These are phyloP conservation scores for Suillus americanus DNA, from an alignment of 768 basidiomycete species.

Conservation along the genomic window DNA sequence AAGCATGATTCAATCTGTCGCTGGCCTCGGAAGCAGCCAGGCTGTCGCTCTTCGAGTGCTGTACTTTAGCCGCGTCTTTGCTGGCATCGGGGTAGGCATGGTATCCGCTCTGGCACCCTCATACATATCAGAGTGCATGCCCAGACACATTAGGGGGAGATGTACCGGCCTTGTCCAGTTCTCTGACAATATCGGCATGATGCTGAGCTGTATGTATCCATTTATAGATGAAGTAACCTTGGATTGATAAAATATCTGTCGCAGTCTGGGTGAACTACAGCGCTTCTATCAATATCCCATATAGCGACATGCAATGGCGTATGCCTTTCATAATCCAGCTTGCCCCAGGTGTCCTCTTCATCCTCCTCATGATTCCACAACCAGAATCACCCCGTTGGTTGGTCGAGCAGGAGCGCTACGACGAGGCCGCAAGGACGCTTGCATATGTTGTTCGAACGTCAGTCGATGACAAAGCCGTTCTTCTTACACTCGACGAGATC, in stretches of 20 bases:
- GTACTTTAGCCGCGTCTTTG: constrained; percentile 48
- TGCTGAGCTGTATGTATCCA: constrained; percentile 23
- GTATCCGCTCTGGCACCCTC: constrained; percentile 43
- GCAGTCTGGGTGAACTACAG: constrained; percentile 46
- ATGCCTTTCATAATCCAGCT: constrained; percentile 47
- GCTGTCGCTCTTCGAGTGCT: constrained; percentile 33
- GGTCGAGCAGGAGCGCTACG: constrained; percentile 43
- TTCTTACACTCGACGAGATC: constrained; percentile 41
- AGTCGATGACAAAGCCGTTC: constrained; percentile 33
- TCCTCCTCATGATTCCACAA: constrained; percentile 40
- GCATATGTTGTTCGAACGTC: constrained; percentile 33
- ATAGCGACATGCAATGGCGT: constrained; percentile 43
- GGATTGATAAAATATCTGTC: background rate
- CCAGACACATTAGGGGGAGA: constrained; percentile 41
- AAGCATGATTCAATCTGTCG: constrained; percentile 40
- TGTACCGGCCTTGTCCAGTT: constrained; percentile 42
- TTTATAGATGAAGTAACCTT: background rate
- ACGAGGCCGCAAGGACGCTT: constrained; percentile 35
- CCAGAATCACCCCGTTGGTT: constrained; percentile 52
- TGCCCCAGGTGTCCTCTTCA: constrained; percentile 46
- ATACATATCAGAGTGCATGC: constrained; percentile 46
- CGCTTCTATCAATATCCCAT: constrained; percentile 33
- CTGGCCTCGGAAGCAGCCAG: constrained; percentile 36
- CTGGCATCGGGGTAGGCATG: constrained; percentile 57
- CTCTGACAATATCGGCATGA: constrained; percentile 26